Percentiles rank a stretch among this genome's conserved stretches.
Evolutionary conservation across 2,329 filamentous ascomycete species (phyloP).

Genomic region (Botryotinia globosa): DNA sequence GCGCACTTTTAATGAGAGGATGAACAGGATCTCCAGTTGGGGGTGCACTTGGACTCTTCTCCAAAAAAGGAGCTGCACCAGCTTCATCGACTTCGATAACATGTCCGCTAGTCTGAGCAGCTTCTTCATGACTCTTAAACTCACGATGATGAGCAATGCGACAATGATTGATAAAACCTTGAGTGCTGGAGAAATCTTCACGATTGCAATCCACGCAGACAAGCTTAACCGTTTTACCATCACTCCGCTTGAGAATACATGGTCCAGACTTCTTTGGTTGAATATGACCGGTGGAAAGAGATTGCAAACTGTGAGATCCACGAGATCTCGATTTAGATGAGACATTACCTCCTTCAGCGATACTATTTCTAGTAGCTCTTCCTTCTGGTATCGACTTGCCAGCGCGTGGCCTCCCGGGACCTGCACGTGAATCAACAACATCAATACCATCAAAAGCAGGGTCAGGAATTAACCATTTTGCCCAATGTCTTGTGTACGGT

Average conservation of each 20-base stretch:
- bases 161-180: constrained; percentile 99
- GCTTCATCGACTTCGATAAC: constrained; percentile 69
- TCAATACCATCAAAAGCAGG: constrained; percentile 74
- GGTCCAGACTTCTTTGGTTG: constrained; percentile 77
- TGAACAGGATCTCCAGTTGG: constrained; percentile 53
- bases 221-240: constrained; percentile 83
- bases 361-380: constrained; percentile 75
- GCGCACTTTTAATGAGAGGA: constrained; percentile 58
- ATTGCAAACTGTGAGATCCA: constrained; percentile 62
- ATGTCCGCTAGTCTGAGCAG: constrained; percentile 82
- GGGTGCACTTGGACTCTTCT: constrained; percentile 36
- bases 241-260: constrained; percentile 79
- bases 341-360: constrained; percentile 51
- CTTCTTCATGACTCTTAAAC: constrained; percentile 94
- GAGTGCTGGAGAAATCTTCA: constrained; percentile 91
- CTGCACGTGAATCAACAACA: constrained; percentile 42
- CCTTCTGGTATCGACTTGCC: constrained; percentile 58
- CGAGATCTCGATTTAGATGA: constrained; percentile 53
- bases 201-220: constrained; percentile 86
- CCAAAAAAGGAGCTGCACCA: constrained; percentile 47
- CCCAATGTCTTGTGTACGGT: constrained; percentile 90
- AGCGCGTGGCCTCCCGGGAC: constrained; percentile 32
- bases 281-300: constrained; percentile 67
- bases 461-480: constrained; percentile 91
- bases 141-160: constrained; percentile 91